phyloP scores from a whole-genome alignment of 441 rosid genomes.

The Daphne laureola region DNA sequence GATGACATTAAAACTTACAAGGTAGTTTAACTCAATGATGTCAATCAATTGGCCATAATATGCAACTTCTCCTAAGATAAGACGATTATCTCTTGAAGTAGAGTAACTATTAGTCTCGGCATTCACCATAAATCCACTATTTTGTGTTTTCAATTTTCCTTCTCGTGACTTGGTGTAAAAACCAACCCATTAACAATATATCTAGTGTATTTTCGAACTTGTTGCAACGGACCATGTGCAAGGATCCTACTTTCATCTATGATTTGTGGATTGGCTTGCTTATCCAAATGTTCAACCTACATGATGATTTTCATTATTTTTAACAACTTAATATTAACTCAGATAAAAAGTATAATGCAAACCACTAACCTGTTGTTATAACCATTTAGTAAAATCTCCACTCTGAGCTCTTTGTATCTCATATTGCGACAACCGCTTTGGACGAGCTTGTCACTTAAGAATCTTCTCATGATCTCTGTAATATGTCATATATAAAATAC shows the following conservation, averaged over 20 bases:
- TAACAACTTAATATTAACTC: too few relatives aligned
- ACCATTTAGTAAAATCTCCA: not conserved
- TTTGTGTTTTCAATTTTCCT: not conserved
- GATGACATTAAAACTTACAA: too few relatives aligned
- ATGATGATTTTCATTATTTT: not conserved
- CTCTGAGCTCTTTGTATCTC: not conserved
- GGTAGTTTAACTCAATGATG: not conserved
- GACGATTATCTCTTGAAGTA: not conserved
- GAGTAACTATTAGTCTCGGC: not conserved
- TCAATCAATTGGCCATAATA: not conserved
- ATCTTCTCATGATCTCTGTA: not conserved
- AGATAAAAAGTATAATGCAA: too few relatives aligned
- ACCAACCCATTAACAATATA: not conserved
- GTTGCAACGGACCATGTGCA: not conserved
- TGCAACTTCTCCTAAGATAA: not conserved
- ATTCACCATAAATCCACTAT: not conserved
- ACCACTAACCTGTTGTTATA: not conserved
- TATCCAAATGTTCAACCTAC: not conserved
- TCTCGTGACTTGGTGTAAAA: too few relatives aligned
- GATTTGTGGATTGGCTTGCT: not conserved
- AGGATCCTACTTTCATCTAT: not conserved
- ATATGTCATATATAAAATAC: not conserved
- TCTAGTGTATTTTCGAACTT: not conserved
- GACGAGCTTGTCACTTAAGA: not conserved
- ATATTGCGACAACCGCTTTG: not conserved